Conservation (phyloP, 2,329 filamentous ascomycete species). For the Fusarium euwallaceae region DNA sequence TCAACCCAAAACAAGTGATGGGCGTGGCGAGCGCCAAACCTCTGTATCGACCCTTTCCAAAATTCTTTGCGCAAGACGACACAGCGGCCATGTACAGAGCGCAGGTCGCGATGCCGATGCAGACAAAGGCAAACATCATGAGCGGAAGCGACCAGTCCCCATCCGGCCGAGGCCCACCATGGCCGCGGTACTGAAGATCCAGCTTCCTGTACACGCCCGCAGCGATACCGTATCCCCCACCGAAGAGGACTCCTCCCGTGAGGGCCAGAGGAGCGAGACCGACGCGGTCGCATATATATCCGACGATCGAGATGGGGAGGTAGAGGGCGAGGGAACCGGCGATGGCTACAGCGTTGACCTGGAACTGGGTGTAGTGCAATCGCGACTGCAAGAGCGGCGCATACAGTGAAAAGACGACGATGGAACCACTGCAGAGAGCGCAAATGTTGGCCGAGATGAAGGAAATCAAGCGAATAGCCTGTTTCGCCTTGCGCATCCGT, state of each 20-base stretch:
- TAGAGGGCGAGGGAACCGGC: conserved; percentile 91
- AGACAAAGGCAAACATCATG: conserved; percentile 89
- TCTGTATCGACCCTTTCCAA: conserved; percentile 87
- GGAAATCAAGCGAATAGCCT: conserved; percentile 59
- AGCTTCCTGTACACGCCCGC: conserved; percentile 77
- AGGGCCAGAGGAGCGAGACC: conserved; percentile 84
- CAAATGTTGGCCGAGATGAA: conserved; percentile 68
- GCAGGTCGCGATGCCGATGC: conserved; percentile 85
- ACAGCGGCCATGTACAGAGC: conserved; percentile 91
- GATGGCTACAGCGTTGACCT: conserved; percentile 92
- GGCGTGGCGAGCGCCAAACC: conserved; percentile 90
- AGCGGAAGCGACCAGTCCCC: conserved; percentile 77
- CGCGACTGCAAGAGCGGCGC: conserved; percentile 89
- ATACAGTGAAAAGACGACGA: conserved; percentile 94
- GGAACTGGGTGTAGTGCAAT: conserved; percentile 89
- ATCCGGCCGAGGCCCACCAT: conserved; percentile 56
- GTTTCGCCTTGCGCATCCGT: conserved; percentile 45
- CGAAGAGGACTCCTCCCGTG: conserved; percentile 80
- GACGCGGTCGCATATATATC: conserved; percentile 91
- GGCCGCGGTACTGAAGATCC: conserved; percentile 61
- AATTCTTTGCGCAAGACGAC: conserved; percentile 98
- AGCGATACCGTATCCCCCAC: conserved; percentile 84
- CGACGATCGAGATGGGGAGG: conserved; percentile 89
- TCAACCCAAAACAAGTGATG: conserved; percentile 92
- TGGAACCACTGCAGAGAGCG: conserved; percentile 86